Evolutionary conservation across 164 flowering plant species (phyloP), one percentile per base, ranked within the genome.

Genomic region (Vitis rupestris): DNA sequence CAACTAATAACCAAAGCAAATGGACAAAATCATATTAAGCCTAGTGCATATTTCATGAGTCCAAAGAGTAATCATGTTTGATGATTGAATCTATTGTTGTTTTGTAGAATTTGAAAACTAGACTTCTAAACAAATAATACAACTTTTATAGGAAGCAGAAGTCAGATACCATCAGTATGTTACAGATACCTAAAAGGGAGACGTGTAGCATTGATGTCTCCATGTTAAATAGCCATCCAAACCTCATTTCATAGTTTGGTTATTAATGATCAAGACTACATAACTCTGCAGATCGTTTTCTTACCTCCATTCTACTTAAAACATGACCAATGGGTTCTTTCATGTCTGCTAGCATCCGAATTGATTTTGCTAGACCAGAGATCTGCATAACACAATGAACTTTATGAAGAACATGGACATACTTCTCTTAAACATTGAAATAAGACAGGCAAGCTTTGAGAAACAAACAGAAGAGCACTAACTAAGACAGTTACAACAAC

Each of bases 311-410:
- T 80, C 79, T 89, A 72, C 75, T 84, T 65, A 87, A 65, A 70
- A 90, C 79, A 10, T 67, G 83, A 68, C 92, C 92, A 79, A 93
- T 76, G 15, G 98, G 98, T 52, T 93, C 98, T 50, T 91, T 89
- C 92, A 90, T 90, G 68, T 86, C 78, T 23, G 98, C 97, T 73
- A 93, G 88, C 44, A 76, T 82, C 51, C 97, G 91, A 64, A 93
- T 80, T n/a, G 97, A 82, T 57, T 82, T 86, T 54, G 95, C 88
- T 67, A 91, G 90, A 74, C 83, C 76, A 47, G 83, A 68, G 56
- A 93, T 76, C 97, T 93, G 86, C 65, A 30, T 10, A 69, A 13
- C 2, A 68, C 16, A 71, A 70, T 17, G 15, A 49, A 64, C 8
- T n/a, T 15, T 16, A 61, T 73, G 67, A 70, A 16, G 31, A 65